Conservation (phyloP, 2,329 filamentous ascomycete genomes). For the Diplocarpon rosae region DNA sequence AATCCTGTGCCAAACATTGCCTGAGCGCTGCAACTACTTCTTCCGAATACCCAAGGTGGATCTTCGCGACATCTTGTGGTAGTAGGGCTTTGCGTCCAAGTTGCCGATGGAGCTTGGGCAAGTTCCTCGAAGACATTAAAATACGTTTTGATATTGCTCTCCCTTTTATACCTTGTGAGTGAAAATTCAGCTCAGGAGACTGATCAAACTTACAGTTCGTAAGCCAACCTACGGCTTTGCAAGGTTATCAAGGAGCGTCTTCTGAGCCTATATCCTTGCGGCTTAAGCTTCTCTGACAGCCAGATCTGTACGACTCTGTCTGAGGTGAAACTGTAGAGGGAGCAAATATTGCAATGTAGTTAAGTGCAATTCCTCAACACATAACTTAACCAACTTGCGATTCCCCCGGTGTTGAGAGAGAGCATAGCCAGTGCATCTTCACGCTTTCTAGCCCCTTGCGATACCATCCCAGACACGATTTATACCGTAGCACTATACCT, state of each 20-base stretch:
- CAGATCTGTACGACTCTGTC: conserved; percentile 84
- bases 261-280: conserved; percentile 89
- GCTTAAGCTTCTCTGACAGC: conserved; percentile 80
- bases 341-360: conserved; percentile 34
- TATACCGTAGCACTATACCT: conserved; percentile 73
- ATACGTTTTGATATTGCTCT: conserved; percentile 91
- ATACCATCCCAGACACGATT: conserved; percentile 67
- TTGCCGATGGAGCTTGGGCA: conserved; percentile 73
- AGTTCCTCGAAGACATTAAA: conserved; percentile 95
- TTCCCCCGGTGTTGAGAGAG: conserved; percentile 74
- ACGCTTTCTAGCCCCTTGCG: conserved; percentile 69
- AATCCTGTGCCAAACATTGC: conserved; percentile 65
- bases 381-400: conserved; percentile 40
- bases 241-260: conserved; percentile 84
- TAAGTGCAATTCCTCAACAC: conserved; percentile 7
- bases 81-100: conserved; percentile 69
- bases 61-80: conserved; percentile 80
- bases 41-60: conserved; percentile 79
- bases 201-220: conserved; percentile 55
- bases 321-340: conserved; percentile 90
- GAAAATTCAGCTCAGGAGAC: not conserved
- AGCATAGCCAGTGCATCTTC: conserved; percentile 76
- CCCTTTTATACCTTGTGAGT: conserved; percentile 53
- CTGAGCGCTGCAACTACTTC: conserved; percentile 83
- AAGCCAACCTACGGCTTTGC: conserved; percentile 93